Evolutionary conservation across 2,329 filamentous ascomycete genomes (phyloP).

Genomic region (Dactylonectria macrodidyma): DNA sequence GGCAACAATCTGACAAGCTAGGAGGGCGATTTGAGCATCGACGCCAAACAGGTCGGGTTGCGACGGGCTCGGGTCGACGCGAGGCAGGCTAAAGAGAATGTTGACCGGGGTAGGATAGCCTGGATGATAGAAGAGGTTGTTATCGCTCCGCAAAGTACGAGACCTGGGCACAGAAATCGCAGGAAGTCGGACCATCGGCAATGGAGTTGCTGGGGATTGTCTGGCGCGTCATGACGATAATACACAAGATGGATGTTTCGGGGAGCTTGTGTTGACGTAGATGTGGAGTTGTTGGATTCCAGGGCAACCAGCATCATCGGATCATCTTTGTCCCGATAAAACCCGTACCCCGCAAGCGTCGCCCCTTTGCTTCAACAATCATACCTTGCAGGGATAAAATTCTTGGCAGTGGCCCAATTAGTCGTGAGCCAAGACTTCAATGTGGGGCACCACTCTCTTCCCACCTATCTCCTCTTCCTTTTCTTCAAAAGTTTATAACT

Average conservation of each 20-base stretch:
- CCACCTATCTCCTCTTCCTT: no score
- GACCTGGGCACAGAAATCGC: constrained; percentile 1
- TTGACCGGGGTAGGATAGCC: not conserved
- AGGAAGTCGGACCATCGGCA: not conserved
- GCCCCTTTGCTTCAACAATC: no score
- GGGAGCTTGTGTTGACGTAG: no score
- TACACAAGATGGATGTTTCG: not conserved
- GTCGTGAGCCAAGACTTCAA: no score
- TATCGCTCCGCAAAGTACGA: not conserved
- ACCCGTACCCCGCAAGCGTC: not conserved
- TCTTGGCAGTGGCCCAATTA: no score
- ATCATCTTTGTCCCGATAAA: not conserved
- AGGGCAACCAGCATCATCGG: constrained; percentile 2
- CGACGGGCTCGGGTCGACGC: no score
- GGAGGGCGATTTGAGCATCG: constrained; percentile 1
- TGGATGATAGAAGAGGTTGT: constrained; percentile 1
- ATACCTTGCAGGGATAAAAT: no score
- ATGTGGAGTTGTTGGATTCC: constrained; percentile 6
- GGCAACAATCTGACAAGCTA: constrained; percentile 3
- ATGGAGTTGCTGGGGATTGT: not conserved
- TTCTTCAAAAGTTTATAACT: no score
- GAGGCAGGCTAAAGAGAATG: constrained; percentile 1
- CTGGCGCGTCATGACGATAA: constrained; percentile 4
- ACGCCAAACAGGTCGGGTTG: not conserved
- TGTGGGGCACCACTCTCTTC: no score